Percentiles rank a stretch among this genome's conserved stretches.
Evolutionary conservation across 768 basidiomycete genomes (phyloP).

Genomic region (Macrolepiota fuliginosa): DNA sequence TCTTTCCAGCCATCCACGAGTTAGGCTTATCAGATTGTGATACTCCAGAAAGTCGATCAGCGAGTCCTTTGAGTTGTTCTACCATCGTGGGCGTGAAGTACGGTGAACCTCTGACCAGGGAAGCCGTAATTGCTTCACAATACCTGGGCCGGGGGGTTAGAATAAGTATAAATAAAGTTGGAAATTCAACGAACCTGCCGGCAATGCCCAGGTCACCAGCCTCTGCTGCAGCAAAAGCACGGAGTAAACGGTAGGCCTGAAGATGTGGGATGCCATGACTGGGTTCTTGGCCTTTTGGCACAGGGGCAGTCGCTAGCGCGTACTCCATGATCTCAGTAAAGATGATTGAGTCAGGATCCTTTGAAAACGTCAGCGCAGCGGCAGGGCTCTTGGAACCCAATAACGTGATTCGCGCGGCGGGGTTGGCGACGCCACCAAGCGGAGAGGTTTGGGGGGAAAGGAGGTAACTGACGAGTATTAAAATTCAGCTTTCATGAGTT

Average conservation of each 20-base stretch:
- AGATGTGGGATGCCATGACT: slow-evolving; percentile 83
- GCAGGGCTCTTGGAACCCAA: slow-evolving; percentile 68
- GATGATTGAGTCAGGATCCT: slow-evolving; percentile 73
- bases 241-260: slow-evolving; percentile 83
- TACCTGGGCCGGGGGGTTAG: slow-evolving; percentile 56
- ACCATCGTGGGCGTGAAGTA: slow-evolving; percentile 65
- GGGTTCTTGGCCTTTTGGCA: slow-evolving; percentile 80
- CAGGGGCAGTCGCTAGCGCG: slow-evolving; percentile 72
- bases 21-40: slow-evolving; percentile 72
- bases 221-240: slow-evolving; percentile 76
- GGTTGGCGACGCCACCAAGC: slow-evolving; percentile 67
- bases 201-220: slow-evolving; percentile 76
- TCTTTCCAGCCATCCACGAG: slow-evolving; percentile 86
- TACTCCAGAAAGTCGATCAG: slow-evolving; percentile 73
- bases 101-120: slow-evolving; percentile 59
- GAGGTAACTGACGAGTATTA: slow-evolving; percentile 59
- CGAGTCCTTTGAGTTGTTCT: slow-evolving; percentile 74
- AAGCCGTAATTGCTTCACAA: slow-evolving; percentile 82
- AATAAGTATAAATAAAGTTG: neutral
- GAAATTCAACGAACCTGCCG: slow-evolving; percentile 53
- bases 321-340: slow-evolving; percentile 93
- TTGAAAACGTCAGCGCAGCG: slow-evolving; percentile 46
- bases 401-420: slow-evolving; percentile 65
- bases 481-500: neutral
- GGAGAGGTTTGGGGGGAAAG: slow-evolving; percentile 80